Evolutionary conservation across 305 asterid genomes (phyloP).

Genomic region (Solanum hybrid): DNA sequence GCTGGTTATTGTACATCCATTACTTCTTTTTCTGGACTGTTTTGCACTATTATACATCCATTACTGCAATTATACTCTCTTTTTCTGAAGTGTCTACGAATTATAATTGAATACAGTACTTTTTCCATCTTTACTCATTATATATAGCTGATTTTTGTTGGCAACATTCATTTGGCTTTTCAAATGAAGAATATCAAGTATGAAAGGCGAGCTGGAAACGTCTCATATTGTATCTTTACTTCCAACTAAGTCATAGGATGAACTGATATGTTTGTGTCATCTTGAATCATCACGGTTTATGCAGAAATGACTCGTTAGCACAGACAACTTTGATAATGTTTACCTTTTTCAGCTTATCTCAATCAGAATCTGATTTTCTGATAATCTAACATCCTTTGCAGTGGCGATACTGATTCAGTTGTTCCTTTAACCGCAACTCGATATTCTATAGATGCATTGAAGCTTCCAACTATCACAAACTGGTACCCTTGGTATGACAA

Average conservation of each 20-base stretch:
- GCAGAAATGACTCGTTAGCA: background rate
- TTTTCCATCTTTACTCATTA: background rate
- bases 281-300: background rate
- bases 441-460: conserved; percentile 75
- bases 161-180: background rate
- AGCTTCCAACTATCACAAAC: conserved; percentile 65
- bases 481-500: conserved; percentile 96
- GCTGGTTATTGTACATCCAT: background rate
- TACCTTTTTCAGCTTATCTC: background rate
- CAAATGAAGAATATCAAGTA: background rate
- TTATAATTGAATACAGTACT: background rate
- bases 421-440: conserved; percentile 96
- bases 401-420: conserved; percentile 94
- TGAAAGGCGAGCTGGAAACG: background rate
- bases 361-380: background rate
- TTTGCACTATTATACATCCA: background rate
- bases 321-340: background rate
- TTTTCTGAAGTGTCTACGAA: background rate
- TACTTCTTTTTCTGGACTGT: background rate
- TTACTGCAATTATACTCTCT: background rate
- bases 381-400: conserved; percentile 14
- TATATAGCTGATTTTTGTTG: background rate
- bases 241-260: background rate
- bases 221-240: background rate
- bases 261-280: background rate